Conservation (phyloP, 805 yeast genomes). For the Metschnikowia dekortorum region DNA sequence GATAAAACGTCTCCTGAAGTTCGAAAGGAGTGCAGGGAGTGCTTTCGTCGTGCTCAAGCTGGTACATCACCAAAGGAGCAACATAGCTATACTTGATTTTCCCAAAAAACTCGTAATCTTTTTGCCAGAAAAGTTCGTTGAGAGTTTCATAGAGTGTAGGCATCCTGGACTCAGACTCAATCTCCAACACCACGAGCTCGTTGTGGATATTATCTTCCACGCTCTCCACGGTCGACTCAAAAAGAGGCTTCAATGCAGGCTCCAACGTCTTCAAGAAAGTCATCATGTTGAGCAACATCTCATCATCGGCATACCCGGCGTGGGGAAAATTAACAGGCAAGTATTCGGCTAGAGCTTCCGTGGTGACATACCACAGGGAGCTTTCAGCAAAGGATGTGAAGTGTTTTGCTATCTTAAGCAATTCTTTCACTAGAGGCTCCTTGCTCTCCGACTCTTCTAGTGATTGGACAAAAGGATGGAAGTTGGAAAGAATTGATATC, state of each 20-base stretch:
- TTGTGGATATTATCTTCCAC: slow-evolving; percentile 22
- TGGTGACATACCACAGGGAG: slow-evolving; percentile 20
- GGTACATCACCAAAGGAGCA: slow-evolving; percentile 30
- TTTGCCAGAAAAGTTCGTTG: slow-evolving; percentile 36
- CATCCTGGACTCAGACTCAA: slow-evolving; percentile 28
- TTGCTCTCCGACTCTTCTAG: slow-evolving; percentile 18
- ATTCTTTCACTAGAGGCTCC: slow-evolving; percentile 13
- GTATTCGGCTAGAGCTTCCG: slow-evolving; percentile 14
- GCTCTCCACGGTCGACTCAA: slow-evolving; percentile 28
- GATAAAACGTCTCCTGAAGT: slow-evolving; percentile 31
- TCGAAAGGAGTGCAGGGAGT: slow-evolving; percentile 19
- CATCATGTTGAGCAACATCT: slow-evolving; percentile 16
- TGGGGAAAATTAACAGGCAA: slow-evolving; percentile 19
- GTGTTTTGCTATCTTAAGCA: slow-evolving; percentile 23
- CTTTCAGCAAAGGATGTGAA: slow-evolving; percentile 9
- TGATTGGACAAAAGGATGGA: slow-evolving; percentile 28
- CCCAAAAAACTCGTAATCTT: slow-evolving; percentile 26
- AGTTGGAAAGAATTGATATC: slow-evolving; percentile 34
- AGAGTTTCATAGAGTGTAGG: slow-evolving; percentile 28
- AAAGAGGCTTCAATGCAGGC: slow-evolving; percentile 14
- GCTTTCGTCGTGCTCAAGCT: slow-evolving; percentile 26
- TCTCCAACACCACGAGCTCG: slow-evolving; percentile 26
- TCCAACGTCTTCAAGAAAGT: slow-evolving; percentile 14
- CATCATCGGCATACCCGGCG: slow-evolving; percentile 19
- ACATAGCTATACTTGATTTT: slow-evolving; percentile 23